These are phyloP conservation scores for Scorias spongiosa DNA, from an alignment of 2,329 filamentous ascomycete species.

Conservation along the genomic window DNA sequence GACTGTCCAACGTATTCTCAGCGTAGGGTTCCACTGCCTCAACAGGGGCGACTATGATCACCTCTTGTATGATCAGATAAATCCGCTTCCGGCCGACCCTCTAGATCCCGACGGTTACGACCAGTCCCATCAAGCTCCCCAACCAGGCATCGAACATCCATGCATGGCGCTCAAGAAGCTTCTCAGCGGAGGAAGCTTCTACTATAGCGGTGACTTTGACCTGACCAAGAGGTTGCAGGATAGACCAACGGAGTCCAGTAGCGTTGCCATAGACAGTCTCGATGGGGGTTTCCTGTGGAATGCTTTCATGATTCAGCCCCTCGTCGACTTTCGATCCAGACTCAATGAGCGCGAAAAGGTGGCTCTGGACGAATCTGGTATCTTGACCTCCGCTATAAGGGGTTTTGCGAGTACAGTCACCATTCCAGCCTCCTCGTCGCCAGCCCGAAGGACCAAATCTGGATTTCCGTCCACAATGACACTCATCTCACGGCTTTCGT, in stretches of 20 bases:
- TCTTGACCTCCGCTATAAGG: constrained; percentile 84
- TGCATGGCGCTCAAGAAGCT: constrained; percentile 85
- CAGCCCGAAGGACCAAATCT: constrained; percentile 48
- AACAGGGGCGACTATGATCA: constrained; percentile 78
- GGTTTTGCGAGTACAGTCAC: constrained; percentile 82
- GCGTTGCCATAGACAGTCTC: constrained; percentile 82
- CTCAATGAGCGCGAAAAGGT: constrained; percentile 60
- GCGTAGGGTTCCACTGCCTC: constrained; percentile 82
- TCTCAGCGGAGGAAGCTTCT: constrained; percentile 84
- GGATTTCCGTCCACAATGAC: constrained; percentile 74
- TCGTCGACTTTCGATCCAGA: constrained; percentile 76
- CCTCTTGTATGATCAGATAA: constrained; percentile 43
- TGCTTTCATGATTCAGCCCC: constrained; percentile 89
- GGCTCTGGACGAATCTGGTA: constrained; percentile 69
- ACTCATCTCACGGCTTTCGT: constrained; percentile 82
- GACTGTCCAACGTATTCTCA: constrained; percentile 72
- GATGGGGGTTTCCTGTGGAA: constrained; percentile 95
- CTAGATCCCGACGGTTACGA: constrained; percentile 39
- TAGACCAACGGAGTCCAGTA: constrained; percentile 40
- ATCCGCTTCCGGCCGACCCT: constrained; percentile 38
- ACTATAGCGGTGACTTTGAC: constrained; percentile 97
- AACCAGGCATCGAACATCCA: constrained; percentile 66
- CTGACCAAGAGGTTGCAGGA: constrained; percentile 87
- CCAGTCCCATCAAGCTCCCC: constrained; percentile 39
- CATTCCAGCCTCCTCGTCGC: constrained; percentile 61